These are phyloP conservation scores for Chlorella sp. DNA, from an alignment of 139 green algal species.

Conservation along the genomic window DNA sequence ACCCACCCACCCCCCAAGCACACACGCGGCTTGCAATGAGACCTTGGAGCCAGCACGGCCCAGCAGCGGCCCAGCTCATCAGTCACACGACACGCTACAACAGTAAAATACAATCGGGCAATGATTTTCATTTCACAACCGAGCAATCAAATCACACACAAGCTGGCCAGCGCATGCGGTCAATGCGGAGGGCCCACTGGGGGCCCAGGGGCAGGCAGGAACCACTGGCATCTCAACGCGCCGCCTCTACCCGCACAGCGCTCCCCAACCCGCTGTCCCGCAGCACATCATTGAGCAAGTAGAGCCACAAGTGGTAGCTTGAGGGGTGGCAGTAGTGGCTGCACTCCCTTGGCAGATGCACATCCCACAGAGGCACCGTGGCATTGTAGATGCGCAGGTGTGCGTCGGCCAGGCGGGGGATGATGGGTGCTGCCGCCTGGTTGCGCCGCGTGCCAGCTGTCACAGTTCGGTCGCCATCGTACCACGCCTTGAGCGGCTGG, in stretches of 20 bases:
- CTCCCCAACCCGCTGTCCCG: neutral
- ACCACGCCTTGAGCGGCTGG: neutral
- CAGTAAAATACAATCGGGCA: too few relatives aligned
- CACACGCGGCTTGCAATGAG: too few relatives aligned
- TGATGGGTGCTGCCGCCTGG: neutral
- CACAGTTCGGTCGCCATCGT: neutral
- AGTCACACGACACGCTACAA: too few relatives aligned
- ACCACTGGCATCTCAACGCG: neutral
- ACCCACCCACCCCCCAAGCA: too few relatives aligned
- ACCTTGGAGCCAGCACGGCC: too few relatives aligned
- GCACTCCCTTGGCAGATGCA: slow-evolving; percentile 38
- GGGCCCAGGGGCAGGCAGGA: too few relatives aligned
- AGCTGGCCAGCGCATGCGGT: too few relatives aligned
- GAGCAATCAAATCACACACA: too few relatives aligned
- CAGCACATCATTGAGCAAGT: slow-evolving; percentile 24
- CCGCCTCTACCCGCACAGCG: neutral
- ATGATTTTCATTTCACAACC: too few relatives aligned
- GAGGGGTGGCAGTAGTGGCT: slow-evolving; percentile 49
- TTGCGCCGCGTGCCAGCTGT: slow-evolving; percentile 36
- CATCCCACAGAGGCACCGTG: slow-evolving; percentile 35
- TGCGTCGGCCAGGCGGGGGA: slow-evolving; percentile 33
- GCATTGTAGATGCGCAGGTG: slow-evolving; percentile 42
- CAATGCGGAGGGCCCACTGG: too few relatives aligned
- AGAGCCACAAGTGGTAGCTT: slow-evolving; percentile 51
- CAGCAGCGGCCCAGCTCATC: too few relatives aligned